These are phyloP conservation scores for Coemansia sp. DNA, from an alignment of 192 early-diverging fungal species.

Conservation along the genomic window DNA sequence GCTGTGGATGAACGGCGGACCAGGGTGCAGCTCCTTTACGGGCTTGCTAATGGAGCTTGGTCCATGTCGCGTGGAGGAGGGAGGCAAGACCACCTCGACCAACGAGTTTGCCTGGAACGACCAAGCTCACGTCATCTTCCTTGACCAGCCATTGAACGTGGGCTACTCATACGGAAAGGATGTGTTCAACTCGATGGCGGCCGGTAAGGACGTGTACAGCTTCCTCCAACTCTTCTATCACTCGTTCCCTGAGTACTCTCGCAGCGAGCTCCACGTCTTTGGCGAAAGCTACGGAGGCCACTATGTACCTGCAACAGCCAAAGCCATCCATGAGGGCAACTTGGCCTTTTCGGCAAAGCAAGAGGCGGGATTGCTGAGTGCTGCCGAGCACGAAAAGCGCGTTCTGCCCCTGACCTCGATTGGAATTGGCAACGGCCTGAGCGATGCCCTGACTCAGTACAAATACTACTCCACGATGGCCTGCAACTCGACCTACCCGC, in stretches of 20 bases:
- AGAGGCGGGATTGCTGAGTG: constrained; percentile 10
- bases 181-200: constrained; percentile 66
- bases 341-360: constrained; percentile 45
- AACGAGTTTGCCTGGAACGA: constrained; percentile 89
- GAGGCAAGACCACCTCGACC: constrained; percentile 60
- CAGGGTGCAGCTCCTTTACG: constrained; percentile 76
- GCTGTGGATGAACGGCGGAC: constrained; percentile 80
- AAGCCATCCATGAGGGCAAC: constrained; percentile 76
- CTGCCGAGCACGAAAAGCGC: constrained; percentile 42
- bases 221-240: constrained; percentile 91
- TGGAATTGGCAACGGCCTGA: constrained; percentile 88
- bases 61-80: constrained; percentile 78
- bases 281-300: constrained; percentile 89
- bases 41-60: constrained; percentile 81
- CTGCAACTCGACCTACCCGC: constrained; percentile 68
- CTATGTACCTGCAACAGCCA: constrained; percentile 88
- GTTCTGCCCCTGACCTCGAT: constrained; percentile 71
- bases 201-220: constrained; percentile 84
- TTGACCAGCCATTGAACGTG: constrained; percentile 87
- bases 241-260: constrained; percentile 77
- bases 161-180: constrained; percentile 83
- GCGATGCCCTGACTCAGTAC: constrained; percentile 85
- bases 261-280: constrained; percentile 78
- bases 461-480: constrained; percentile 78
- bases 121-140: constrained; percentile 78